These are phyloP conservation scores for Xylariaceae sp. DNA, from an alignment of 2,329 filamentous ascomycete genomes.

Conservation along the genomic window DNA sequence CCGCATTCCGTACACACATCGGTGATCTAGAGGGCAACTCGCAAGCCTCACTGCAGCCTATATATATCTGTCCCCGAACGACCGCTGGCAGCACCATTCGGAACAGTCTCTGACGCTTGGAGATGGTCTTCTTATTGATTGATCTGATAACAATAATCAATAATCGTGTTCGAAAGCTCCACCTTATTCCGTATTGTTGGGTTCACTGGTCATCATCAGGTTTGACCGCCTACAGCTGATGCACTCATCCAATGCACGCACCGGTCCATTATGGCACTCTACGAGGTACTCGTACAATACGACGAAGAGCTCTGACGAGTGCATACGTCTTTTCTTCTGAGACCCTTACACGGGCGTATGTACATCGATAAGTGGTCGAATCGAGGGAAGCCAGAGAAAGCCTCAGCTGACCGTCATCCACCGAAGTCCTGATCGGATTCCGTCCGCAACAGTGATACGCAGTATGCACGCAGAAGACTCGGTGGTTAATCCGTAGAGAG, in stretches of 20 bases:
- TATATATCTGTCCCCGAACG: neutral
- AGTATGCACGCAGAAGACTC: neutral
- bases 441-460: neutral
- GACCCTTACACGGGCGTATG: neutral
- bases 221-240: slow-evolving; percentile 14
- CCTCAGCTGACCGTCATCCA: slow-evolving; percentile 2
- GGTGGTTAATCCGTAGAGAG: too few species aligned
- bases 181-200: neutral
- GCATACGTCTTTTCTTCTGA: neutral
- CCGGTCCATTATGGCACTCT: neutral
- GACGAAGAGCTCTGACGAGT: neutral
- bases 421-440: slow-evolving; percentile 2
- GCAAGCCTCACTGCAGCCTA: slow-evolving; percentile 12
- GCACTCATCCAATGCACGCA: slow-evolving; percentile 8
- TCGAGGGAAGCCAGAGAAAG: neutral
- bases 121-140: neutral
- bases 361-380: too few species aligned
- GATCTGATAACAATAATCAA: neutral
- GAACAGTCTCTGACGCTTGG: slow-evolving; percentile 8
- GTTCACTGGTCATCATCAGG: slow-evolving; percentile 3
- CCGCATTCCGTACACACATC: neutral
- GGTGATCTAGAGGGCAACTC: neutral
- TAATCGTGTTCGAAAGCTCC: neutral
- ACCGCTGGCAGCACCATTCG: neutral
- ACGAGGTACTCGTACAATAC: neutral